Evolutionary conservation across 2,329 filamentous ascomycete species (phyloP).

Genomic region (Pyrenochaeta sp.): DNA sequence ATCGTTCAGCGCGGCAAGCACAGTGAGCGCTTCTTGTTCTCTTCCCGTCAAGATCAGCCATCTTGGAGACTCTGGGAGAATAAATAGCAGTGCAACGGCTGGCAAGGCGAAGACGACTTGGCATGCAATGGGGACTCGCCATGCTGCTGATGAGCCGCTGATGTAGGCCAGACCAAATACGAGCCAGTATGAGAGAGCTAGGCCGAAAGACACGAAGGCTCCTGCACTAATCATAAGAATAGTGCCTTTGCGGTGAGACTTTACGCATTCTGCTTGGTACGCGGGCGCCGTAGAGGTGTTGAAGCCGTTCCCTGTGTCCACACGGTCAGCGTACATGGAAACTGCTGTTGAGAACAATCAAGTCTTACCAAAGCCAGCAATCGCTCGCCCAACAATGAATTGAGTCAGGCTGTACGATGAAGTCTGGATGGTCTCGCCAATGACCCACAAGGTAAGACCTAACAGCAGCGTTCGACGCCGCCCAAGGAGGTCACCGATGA

Average conservation of each 20-base stretch:
- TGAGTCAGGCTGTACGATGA: slow-evolving; percentile 56
- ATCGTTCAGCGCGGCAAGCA: slow-evolving; percentile 44
- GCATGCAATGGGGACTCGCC: slow-evolving; percentile 66
- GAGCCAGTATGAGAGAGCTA: slow-evolving; percentile 62
- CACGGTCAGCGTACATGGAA: no score
- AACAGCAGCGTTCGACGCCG: slow-evolving; percentile 59
- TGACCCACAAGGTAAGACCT: slow-evolving; percentile 59
- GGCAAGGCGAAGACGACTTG: slow-evolving; percentile 65
- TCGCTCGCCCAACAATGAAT: slow-evolving; percentile 61
- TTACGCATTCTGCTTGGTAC: slow-evolving; percentile 62
- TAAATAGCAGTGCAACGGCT: slow-evolving; percentile 61
- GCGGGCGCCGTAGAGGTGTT: slow-evolving; percentile 62
- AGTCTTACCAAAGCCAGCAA: slow-evolving; percentile 56
- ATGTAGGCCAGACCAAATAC: slow-evolving; percentile 61
- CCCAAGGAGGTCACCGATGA: slow-evolving; percentile 59
- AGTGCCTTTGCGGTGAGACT: slow-evolving; percentile 54
- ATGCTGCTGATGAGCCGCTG: slow-evolving; percentile 45
- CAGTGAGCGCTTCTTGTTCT: slow-evolving; percentile 53
- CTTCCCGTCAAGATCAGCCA: slow-evolving; percentile 66
- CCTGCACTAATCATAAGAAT: slow-evolving; percentile 60
- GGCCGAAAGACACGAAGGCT: slow-evolving; percentile 60
- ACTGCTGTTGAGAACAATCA: no score
- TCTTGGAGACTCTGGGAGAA: slow-evolving; percentile 65
- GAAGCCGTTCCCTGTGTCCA: slow-evolving; percentile 57
- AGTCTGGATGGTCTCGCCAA: slow-evolving; percentile 60